Percentiles rank a stretch among this genome's conserved stretches.
phyloP scores from a whole-genome alignment of 164 flowering plant genomes.

The Santalum album region DNA sequence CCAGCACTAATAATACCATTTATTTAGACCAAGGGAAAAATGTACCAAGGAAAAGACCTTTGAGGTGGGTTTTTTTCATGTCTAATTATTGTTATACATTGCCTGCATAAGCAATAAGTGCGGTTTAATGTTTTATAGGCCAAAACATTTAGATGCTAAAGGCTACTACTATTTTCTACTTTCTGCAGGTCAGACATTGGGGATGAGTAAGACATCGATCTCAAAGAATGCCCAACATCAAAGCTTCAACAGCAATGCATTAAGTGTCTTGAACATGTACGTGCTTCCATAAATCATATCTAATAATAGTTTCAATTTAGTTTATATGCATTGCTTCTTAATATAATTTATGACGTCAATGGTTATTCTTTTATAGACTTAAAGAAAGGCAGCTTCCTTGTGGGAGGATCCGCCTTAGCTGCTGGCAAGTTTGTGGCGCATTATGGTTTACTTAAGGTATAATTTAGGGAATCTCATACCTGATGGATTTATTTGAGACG shows the following conservation, averaged over 20 bases:
- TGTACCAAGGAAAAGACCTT: too few species aligned
- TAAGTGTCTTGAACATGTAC: constrained; percentile 89
- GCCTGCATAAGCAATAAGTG: too few species aligned
- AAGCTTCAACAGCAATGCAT: constrained; percentile 73
- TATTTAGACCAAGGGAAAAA: too few species aligned
- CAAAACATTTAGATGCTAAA: background rate
- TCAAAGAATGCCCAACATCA: constrained; percentile 63
- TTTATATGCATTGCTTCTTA: too few species aligned
- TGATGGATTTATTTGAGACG: background rate
- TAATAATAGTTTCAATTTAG: too few species aligned
- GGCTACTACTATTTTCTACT: background rate
- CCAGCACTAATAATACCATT: too few species aligned
- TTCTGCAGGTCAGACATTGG: constrained; percentile 85
- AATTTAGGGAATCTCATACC: background rate
- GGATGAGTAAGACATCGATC: constrained; percentile 73
- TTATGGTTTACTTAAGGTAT: constrained; percentile 68
- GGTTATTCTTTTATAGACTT: too few species aligned
- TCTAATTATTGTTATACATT: too few species aligned
- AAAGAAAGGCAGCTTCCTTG: constrained; percentile 85
- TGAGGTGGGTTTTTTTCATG: too few species aligned
- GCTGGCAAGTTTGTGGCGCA: constrained; percentile 73
- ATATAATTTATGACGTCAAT: too few species aligned
- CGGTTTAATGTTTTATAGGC: too few species aligned
- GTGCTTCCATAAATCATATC: constrained; percentile 14
- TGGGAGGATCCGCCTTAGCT: constrained; percentile 83